phyloP scores from a whole-genome alignment of 1,284 basidiomycete species.

The Testicularia cyperi region DNA sequence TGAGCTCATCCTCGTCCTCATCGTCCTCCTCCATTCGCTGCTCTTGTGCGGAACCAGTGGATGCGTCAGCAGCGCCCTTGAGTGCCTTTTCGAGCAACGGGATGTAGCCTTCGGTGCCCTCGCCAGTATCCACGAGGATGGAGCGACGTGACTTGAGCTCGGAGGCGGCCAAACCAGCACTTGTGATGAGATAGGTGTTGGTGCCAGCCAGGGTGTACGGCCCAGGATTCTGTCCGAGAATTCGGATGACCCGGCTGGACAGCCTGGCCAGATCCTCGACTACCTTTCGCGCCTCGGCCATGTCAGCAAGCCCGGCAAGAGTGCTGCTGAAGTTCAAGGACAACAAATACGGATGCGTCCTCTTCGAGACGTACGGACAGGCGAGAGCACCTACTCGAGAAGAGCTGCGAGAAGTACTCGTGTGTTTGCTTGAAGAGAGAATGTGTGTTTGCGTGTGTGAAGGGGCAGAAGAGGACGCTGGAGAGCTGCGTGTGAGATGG shows the following conservation, averaged over 20 bases:
- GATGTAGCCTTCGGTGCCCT: conserved; percentile 73
- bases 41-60: not conserved
- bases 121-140: conserved; percentile 84
- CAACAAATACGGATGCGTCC: too few species aligned
- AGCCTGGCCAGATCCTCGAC: conserved; percentile 34
- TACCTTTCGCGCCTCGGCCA: conserved; percentile 39
- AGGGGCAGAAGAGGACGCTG: too few species aligned
- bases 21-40: conserved; percentile 19
- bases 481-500: too few species aligned
- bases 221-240: conserved; percentile 76
- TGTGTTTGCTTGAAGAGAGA: too few species aligned
- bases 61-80: conserved; percentile 22
- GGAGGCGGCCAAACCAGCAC: conserved; percentile 44
- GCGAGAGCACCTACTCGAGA: too few species aligned
- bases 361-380: too few species aligned
- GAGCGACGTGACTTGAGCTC: conserved; percentile 65
- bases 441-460: too few species aligned
- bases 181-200: conserved; percentile 84
- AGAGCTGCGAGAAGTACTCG: too few species aligned
- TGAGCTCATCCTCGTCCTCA: conserved; percentile 27
- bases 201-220: conserved; percentile 86
- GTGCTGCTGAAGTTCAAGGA: too few species aligned
- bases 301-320: conserved; percentile 2
- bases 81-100: conserved; percentile 70
- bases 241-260: conserved; percentile 54